Conservation (phyloP, 139 green algal species). For the Parachlorella kessleri region DNA sequence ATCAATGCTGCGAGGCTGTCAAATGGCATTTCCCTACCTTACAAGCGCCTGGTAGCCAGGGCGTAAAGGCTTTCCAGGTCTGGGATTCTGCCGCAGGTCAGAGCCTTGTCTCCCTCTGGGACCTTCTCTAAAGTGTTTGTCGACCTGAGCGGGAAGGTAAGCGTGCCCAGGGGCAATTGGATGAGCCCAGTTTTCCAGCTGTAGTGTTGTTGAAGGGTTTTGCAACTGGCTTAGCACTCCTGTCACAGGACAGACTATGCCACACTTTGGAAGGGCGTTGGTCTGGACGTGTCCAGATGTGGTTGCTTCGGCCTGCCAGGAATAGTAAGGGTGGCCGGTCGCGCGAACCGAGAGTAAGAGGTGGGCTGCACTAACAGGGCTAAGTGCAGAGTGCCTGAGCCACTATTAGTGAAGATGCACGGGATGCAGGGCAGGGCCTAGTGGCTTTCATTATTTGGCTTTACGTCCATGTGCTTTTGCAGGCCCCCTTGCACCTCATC, state of each 20-base stretch:
- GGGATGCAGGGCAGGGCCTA: neutral
- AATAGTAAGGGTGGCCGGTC: too few species aligned
- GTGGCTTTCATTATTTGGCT: neutral
- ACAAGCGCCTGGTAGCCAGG: too few species aligned
- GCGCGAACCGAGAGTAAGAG: too few species aligned
- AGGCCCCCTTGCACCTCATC: neutral
- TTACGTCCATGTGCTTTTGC: neutral
- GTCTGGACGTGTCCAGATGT: too few species aligned
- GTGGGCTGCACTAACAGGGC: neutral
- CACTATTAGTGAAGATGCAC: neutral
- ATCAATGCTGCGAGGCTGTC: neutral
- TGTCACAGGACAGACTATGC: neutral
- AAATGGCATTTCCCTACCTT: neutral
- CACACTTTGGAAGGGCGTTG: neutral
- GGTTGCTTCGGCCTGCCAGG: too few species aligned
- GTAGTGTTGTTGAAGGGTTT: neutral
- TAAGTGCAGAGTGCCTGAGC: neutral
- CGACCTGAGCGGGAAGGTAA: neutral
- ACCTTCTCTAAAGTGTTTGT: neutral
- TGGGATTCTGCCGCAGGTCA: neutral
- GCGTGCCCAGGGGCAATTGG: neutral
- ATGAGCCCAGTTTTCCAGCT: neutral
- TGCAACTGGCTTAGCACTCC: neutral
- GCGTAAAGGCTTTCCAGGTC: too few species aligned
- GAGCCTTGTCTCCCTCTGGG: neutral